Evolutionary conservation across 257 asterid species (phyloP).

Genomic region (Jacaranda mimosifolia): DNA sequence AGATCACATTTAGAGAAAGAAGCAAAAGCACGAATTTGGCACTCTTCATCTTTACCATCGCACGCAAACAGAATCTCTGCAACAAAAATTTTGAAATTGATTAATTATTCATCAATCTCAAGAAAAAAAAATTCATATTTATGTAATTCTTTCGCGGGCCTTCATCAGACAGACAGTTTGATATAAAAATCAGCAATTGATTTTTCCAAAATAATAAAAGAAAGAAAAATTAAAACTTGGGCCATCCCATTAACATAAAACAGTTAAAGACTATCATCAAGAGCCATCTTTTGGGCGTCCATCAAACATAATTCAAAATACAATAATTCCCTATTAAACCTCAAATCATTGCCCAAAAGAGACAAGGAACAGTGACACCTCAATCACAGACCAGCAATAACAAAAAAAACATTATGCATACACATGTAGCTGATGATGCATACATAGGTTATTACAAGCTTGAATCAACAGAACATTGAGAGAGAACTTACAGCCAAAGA

Average conservation of each 20-base stretch:
- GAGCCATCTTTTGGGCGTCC: not conserved
- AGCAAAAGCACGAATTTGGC: slow-evolving; percentile 47
- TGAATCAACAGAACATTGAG: not conserved
- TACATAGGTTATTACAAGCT: not conserved
- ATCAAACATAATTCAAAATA: not conserved
- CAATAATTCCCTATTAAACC: not conserved
- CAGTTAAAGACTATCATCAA: not conserved
- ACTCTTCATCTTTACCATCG: slow-evolving; percentile 48
- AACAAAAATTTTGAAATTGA: not conserved
- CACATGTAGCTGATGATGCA: not conserved
- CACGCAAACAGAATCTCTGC: slow-evolving; percentile 42
- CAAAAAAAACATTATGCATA: not conserved
- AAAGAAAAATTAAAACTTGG: slow-evolving; percentile 3
- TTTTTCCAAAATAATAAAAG: not conserved
- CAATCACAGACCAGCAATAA: not conserved
- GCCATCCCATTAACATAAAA: not conserved
- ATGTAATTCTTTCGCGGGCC: not conserved
- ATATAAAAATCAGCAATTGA: not conserved
- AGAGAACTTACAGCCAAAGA: not conserved
- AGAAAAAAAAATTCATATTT: not conserved
- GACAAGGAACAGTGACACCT: not conserved
- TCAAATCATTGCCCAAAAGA: not conserved
- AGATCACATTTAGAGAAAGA: slow-evolving; percentile 46
- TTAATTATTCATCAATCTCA: not conserved
- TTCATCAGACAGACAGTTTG: not conserved